A percentile compares a stretch with the other conserved stretches of the same genome.
Evolutionary conservation across 192 early-diverging fungal species (phyloP).

Genomic region (Thamnidium elegans): DNA sequence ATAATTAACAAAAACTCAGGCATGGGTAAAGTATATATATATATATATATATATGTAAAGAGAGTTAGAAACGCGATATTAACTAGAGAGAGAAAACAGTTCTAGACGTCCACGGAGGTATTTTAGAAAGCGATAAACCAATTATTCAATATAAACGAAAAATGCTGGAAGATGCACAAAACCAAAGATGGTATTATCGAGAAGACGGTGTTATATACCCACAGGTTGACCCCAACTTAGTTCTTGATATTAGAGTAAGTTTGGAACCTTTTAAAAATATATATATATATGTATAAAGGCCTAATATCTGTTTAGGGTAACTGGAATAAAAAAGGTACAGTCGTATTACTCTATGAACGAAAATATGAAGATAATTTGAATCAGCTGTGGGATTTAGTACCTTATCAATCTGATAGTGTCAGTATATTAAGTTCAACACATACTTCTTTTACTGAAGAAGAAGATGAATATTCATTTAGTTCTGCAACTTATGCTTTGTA

Average conservation of each 20-base stretch:
- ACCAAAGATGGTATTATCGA: slow-evolving; percentile 36
- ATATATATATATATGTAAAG: neutral
- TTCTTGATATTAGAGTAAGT: slow-evolving; percentile 37
- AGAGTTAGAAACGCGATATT: slow-evolving; percentile 34
- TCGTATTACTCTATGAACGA: slow-evolving; percentile 30
- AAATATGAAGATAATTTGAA: slow-evolving; percentile 33
- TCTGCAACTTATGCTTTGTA: slow-evolving; percentile 37
- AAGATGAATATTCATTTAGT: slow-evolving; percentile 34
- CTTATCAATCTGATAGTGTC: slow-evolving; percentile 10
- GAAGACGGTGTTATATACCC: slow-evolving; percentile 39
- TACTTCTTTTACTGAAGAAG: slow-evolving; percentile 1
- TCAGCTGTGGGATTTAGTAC: slow-evolving; percentile 33
- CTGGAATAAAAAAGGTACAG: slow-evolving; percentile 30
- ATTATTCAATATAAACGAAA: slow-evolving; percentile 38
- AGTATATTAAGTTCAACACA: slow-evolving; percentile 1
- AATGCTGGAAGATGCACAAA: slow-evolving; percentile 26
- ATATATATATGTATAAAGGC: neutral
- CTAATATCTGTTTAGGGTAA: slow-evolving; percentile 20
- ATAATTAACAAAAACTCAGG: slow-evolving; percentile 38
- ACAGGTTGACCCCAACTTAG: slow-evolving; percentile 28
- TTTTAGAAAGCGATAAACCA: slow-evolving; percentile 22
- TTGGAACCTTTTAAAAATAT: neutral
- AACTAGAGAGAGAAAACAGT: neutral
- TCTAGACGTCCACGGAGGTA: slow-evolving; percentile 8
- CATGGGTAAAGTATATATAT: slow-evolving; percentile 25